phyloP scores from a whole-genome alignment of 805 yeast genomes.

The Zygosaccharomyces bisporus region DNA sequence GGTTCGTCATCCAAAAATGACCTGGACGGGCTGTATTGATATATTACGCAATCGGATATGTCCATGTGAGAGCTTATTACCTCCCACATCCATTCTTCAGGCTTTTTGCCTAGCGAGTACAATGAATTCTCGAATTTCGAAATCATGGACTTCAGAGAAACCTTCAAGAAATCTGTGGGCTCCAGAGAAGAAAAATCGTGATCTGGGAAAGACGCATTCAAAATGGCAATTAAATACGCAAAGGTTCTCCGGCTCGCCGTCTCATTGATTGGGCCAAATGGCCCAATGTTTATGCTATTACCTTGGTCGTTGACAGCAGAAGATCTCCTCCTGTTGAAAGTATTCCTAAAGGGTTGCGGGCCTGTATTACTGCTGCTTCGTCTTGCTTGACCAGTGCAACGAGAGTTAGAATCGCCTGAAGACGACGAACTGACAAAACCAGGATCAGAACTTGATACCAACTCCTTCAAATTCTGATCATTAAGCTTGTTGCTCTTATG shows the following conservation, averaged over 20 bases:
- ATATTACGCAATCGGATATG: constrained; percentile 50
- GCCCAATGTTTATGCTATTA: constrained; percentile 43
- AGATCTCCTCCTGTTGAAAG: constrained; percentile 25
- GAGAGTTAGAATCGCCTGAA: constrained; percentile 22
- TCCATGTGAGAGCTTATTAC: constrained; percentile 79
- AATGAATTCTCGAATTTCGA: constrained; percentile 74
- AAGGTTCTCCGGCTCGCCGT: constrained; percentile 85
- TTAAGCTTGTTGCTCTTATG: constrained; percentile 32
- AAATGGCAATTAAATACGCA: constrained; percentile 83
- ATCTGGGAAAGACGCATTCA: constrained; percentile 92
- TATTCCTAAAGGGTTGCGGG: constrained; percentile 16
- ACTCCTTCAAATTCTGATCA: constrained; percentile 36
- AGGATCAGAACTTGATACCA: constrained; percentile 28
- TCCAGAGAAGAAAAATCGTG: constrained; percentile 87
- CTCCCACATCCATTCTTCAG: constrained; percentile 81
- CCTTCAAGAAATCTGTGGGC: constrained; percentile 70
- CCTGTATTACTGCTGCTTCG: constrained; percentile 30
- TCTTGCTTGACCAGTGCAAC: constrained; percentile 15
- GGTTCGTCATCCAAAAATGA: constrained; percentile 39
- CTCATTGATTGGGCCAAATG: constrained; percentile 89
- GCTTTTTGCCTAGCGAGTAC: constrained; percentile 56
- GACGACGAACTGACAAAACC: constrained; percentile 33
- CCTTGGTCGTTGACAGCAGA: constrained; percentile 29
- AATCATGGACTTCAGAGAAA: constrained; percentile 45
- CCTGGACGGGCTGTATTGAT: constrained; percentile 49